Evolutionary conservation across 108 stramenopile species (phyloP), one percentile per base, ranked within the genome.

Genomic region (Fragilaria radians): DNA sequence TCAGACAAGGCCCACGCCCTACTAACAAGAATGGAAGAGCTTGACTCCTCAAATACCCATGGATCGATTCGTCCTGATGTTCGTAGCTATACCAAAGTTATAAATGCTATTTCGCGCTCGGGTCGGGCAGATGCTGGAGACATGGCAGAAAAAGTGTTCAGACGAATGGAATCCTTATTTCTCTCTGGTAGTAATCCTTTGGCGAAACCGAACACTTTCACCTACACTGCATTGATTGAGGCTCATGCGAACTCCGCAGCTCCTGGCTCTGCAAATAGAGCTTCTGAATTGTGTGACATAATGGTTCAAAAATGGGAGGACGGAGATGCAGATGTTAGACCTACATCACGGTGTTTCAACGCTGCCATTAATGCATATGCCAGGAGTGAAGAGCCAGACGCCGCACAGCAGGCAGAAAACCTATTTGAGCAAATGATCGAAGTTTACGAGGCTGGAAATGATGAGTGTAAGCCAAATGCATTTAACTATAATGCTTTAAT

Each of bases 211-310:
- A 86, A 85, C 57, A 77, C 84, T 11, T 86, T 78, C 58, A 83
- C 84, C 7, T 89, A 89, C 68, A 83, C 82, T 21, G 80, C 88
- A 18, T 82, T 85, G 18, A 80, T 89, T 56, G 84, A 89, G 58
- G 88, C 88, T 1, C 59, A 85, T 51, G 80, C 84, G 33, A 77
- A 85, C 56, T 77, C 77, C 57, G 82, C 77, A 3, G 73, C 63
- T 48, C 65, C 68, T n/a, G 85, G 79, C 3, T 48, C 71, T 11
- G 74, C 73, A 23, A 22, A 63, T 52, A 64, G 64, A 24, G 67
- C 66, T 1, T 62, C 69, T 48, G 70, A 65, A 33, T 22, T 74
- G 17, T 59, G 71, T 26, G 73, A 74, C 19, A 22, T 23, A 21
- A 79, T 79, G 72, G 48, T 71, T 27, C 30, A 54, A 0, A 61